A percentile compares a stretch with the other conserved stretches of the same genome.
These are phyloP conservation scores for Tuber brumale DNA, from an alignment of 495 filamentous ascomycete species.

Conservation along the genomic window DNA sequence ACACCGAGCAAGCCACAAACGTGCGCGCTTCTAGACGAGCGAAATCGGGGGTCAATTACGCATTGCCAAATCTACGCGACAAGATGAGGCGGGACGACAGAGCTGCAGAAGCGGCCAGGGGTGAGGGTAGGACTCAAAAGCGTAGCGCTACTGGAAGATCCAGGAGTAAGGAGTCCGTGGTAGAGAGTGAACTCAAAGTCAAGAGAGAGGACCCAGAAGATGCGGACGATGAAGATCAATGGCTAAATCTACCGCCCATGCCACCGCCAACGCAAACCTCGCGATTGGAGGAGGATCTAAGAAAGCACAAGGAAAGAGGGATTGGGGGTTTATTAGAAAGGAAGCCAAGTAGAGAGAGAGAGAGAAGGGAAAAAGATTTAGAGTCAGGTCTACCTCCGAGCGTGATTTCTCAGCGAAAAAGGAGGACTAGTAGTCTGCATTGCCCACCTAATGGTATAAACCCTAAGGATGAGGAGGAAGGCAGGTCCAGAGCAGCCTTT, in stretches of 20 bases:
- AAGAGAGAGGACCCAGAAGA: conserved; percentile 16
- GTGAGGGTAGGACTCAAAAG: conserved; percentile 20
- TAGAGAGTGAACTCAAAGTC: conserved; percentile 9
- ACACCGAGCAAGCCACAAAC: conserved; percentile 46
- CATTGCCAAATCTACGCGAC: conserved; percentile 73
- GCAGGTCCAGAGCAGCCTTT: background rate
- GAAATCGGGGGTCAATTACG: conserved; percentile 67
- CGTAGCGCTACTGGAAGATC: conserved; percentile 14
- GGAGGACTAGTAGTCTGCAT: conserved; percentile 31
- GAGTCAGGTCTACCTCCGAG: conserved; percentile 23
- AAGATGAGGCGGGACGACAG: conserved; percentile 69
- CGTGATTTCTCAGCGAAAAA: conserved; percentile 30
- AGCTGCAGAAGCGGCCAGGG: conserved; percentile 13
- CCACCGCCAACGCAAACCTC: conserved; percentile 15
- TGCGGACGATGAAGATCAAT: conserved; percentile 18
- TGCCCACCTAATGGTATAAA: background rate
- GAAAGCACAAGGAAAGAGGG: conserved; percentile 20
- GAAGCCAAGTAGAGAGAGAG: background rate
- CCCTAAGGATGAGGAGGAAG: background rate
- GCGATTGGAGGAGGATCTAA: conserved; percentile 21
- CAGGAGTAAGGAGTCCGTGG: conserved; percentile 21
- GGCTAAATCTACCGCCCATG: conserved; percentile 22
- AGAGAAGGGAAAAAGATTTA: conserved; percentile 7
- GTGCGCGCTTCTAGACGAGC: conserved; percentile 50
- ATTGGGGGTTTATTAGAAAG: conserved; percentile 21